Base-by-base conservation (phyloP, 2,329 filamentous ascomycete genomes). In the Cadophora gregata region DNA sequence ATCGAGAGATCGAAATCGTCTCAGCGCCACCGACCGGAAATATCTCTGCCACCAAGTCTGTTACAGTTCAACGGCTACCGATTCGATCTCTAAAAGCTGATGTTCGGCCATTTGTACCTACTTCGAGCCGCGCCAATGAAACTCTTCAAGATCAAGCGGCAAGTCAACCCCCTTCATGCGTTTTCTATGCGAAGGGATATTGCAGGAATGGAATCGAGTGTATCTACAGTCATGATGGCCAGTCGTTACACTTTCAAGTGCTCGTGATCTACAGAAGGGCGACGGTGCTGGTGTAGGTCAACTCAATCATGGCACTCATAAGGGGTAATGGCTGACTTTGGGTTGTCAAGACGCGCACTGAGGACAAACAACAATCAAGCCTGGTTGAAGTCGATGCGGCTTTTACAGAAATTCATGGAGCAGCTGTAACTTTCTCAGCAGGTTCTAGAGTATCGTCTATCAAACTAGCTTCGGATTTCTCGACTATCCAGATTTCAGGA, bases 391-490 rank as follows among this genome's bases (percentile, higher is more conserved):
- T 21, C 38, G 19, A 47, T 9, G 7, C 42, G 4, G 5, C 42
- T 47, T 21, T 21, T 7, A 47, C n/a, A 21, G 42, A 47, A 8
- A 47, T 66, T 27, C 45, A 64, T 19, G 61, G 38, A 9, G 64
- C 67, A 3, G 53, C 4, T 16, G 64, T 64, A 12, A 59, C 60
- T 25, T 69, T 69, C 53, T 38, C 31, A 31, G 61, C 19, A 16
- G 58, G 67, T 7, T 61, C 50, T 16, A 36, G 65, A 36, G 62
- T 69, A 48, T 36, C 50, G 31, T 24, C 33, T 9, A 45, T 69
- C 42, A 62, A 64, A 31, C 67, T 69, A 12, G 27, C 48, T 10
- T 67, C 62, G 3, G 67, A 69, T 19, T 62, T 62, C 29, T 69
- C 69, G 1, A 48, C 50, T 9, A 62, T 69, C 14, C 65, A 69